Conservation (phyloP, 2,329 filamentous ascomycete genomes). For the Colletotrichum ledebouriae region DNA sequence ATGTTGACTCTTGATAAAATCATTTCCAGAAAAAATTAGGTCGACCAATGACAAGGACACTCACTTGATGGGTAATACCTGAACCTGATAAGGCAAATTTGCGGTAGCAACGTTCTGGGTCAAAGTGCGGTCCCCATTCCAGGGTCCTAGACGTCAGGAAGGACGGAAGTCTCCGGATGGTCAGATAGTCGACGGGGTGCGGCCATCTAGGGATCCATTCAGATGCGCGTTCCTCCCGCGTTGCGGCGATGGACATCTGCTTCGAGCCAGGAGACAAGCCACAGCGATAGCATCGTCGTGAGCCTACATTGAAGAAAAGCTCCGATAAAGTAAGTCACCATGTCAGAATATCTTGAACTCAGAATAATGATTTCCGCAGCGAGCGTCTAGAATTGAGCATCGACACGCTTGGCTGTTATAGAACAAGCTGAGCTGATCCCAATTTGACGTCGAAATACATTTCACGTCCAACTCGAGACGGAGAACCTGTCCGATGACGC, state of each 20-base stretch:
- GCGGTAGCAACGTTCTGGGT: too few relatives aligned
- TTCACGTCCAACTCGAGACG: neutral
- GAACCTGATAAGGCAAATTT: too few relatives aligned
- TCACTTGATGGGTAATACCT: too few relatives aligned
- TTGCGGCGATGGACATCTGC: neutral
- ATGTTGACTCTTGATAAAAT: too few relatives aligned
- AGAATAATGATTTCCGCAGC: neutral
- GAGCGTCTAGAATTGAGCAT: neutral
- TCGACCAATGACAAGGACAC: too few relatives aligned
- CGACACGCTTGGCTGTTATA: constrained; percentile 3
- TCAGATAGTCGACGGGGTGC: neutral
- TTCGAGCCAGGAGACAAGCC: neutral
- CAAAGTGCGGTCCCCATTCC: too few relatives aligned
- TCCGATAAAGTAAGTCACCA: constrained; percentile 4
- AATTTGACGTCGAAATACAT: too few relatives aligned
- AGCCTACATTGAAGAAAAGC: neutral
- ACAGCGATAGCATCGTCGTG: constrained; percentile 8
- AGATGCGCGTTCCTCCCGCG: neutral
- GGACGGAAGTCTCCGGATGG: too few relatives aligned
- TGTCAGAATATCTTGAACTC: neutral
- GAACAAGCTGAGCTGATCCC: neutral
- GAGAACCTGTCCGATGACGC: constrained; percentile 7
- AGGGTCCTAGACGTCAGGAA: too few relatives aligned
- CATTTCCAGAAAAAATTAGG: too few relatives aligned
- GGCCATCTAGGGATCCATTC: neutral